Conservation (phyloP, 495 filamentous ascomycete species). For the Neurospora sp. region DNA sequence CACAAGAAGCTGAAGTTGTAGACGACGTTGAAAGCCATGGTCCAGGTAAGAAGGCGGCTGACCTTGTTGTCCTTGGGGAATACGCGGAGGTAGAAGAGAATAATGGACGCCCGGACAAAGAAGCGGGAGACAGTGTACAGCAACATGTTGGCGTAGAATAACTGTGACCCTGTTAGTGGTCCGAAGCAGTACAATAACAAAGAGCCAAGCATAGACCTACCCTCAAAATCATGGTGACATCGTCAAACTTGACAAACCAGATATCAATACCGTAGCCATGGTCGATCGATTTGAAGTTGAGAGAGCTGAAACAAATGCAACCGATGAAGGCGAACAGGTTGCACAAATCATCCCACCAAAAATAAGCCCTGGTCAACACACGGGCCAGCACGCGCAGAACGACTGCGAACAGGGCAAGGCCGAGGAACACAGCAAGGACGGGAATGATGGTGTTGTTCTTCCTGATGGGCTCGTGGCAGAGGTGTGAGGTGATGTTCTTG, state of each 20-base stretch:
- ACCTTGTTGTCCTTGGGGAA: slow-evolving; percentile 25
- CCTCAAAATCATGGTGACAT: slow-evolving; percentile 26
- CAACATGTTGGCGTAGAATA: slow-evolving; percentile 20
- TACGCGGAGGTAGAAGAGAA: slow-evolving; percentile 43
- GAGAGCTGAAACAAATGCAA: slow-evolving; percentile 8
- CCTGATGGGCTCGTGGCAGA: slow-evolving; percentile 5
- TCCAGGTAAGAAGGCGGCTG: slow-evolving; percentile 20
- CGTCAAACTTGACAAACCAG: slow-evolving; percentile 36
- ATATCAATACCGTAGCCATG: slow-evolving; percentile 36
- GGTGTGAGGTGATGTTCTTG: slow-evolving; percentile 10
- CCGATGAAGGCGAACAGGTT: slow-evolving; percentile 18
- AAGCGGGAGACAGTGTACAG: slow-evolving; percentile 30
- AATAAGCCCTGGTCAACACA: slow-evolving; percentile 19
- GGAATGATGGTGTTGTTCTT: slow-evolving; percentile 8
- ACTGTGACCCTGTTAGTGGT: background rate
- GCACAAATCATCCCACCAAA: slow-evolving; percentile 26
- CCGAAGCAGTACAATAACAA: background rate
- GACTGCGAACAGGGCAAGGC: slow-evolving; percentile 15
- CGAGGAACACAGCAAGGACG: slow-evolving; percentile 12
- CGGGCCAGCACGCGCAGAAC: slow-evolving; percentile 17
- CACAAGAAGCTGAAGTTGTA: slow-evolving; percentile 31
- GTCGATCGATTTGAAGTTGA: slow-evolving; percentile 24
- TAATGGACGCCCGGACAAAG: slow-evolving; percentile 36
- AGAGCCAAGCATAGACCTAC: background rate
- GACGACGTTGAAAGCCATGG: slow-evolving; percentile 23